Conservation (phyloP, 192 early-diverging fungal genomes). For the Coemansia sp. region DNA sequence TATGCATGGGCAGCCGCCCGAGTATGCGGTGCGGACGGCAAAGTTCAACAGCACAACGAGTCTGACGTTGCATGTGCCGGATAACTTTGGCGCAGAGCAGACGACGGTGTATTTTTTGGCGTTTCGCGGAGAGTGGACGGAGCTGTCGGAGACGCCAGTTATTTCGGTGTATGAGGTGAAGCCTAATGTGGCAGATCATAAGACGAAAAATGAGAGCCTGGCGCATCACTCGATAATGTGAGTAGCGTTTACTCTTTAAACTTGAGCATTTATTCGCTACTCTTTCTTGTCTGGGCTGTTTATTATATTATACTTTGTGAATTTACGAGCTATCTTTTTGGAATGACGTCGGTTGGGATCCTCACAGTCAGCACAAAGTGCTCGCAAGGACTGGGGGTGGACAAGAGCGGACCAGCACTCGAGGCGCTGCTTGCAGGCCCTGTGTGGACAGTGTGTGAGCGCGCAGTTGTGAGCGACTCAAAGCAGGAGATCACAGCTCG, state of each 20-base stretch:
- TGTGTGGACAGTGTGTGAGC: slow-evolving; percentile 41
- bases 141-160: slow-evolving; percentile 67
- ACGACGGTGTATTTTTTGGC: slow-evolving; percentile 78
- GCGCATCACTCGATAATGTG: slow-evolving; percentile 43
- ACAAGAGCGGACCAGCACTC: slow-evolving; percentile 68
- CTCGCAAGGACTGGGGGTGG: slow-evolving; percentile 49
- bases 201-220: slow-evolving; percentile 54
- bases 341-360: slow-evolving; percentile 29
- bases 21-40: slow-evolving; percentile 66
- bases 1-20: slow-evolving; percentile 57
- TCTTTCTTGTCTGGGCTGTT: not conserved
- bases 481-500: slow-evolving; percentile 52
- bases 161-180: slow-evolving; percentile 73
- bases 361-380: slow-evolving; percentile 69
- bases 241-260: not conserved
- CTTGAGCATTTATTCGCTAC: no score
- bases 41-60: slow-evolving; percentile 78
- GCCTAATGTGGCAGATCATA: slow-evolving; percentile 74
- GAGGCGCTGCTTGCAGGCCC: slow-evolving; percentile 15
- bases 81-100: slow-evolving; percentile 74
- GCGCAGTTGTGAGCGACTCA: slow-evolving; percentile 58
- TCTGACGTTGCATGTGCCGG: slow-evolving; percentile 79
- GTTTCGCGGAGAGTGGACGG: slow-evolving; percentile 88
- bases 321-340: not conserved
- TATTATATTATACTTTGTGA: not conserved